phyloP scores from a whole-genome alignment of 2,329 filamentous ascomycete genomes.

The Fusarium multiceps region DNA sequence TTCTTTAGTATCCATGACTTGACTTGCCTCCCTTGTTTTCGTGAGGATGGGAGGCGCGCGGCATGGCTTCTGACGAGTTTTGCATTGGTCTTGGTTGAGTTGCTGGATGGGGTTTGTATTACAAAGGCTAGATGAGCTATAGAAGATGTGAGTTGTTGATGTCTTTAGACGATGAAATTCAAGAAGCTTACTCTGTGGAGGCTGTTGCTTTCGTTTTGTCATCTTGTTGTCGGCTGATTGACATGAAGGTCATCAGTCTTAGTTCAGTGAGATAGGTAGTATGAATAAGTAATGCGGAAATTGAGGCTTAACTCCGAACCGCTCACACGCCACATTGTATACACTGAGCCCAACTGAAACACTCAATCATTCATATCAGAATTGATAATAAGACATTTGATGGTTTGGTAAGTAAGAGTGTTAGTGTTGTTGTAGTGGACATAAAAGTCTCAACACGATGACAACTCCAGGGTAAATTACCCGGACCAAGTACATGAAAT shows the following conservation, averaged over 20 bases:
- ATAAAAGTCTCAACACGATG: background rate
- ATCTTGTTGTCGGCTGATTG: background rate
- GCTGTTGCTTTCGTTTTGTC: background rate
- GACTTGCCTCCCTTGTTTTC: background rate
- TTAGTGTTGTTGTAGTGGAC: background rate
- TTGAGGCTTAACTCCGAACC: background rate
- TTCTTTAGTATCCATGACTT: conserved; percentile 33
- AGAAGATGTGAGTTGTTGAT: background rate
- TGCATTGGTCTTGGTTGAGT: background rate
- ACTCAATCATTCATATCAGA: background rate
- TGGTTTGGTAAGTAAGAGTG: background rate
- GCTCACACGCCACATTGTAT: background rate
- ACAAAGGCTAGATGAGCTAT: conserved; percentile 21
- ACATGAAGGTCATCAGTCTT: accelerated
- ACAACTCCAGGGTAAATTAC: background rate
- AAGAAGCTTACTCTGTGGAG: background rate
- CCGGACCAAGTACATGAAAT: background rate
- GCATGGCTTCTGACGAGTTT: conserved; percentile 25
- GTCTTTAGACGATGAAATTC: accelerated
- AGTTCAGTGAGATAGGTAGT: background rate
- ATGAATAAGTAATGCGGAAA: background rate
- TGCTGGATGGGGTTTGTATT: background rate
- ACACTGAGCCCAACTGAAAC: background rate
- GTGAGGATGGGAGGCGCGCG: background rate
- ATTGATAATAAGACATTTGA: background rate